These are phyloP conservation scores for Kluyveromyces starmeri DNA, from an alignment of 805 yeast genomes.

Conservation along the genomic window DNA sequence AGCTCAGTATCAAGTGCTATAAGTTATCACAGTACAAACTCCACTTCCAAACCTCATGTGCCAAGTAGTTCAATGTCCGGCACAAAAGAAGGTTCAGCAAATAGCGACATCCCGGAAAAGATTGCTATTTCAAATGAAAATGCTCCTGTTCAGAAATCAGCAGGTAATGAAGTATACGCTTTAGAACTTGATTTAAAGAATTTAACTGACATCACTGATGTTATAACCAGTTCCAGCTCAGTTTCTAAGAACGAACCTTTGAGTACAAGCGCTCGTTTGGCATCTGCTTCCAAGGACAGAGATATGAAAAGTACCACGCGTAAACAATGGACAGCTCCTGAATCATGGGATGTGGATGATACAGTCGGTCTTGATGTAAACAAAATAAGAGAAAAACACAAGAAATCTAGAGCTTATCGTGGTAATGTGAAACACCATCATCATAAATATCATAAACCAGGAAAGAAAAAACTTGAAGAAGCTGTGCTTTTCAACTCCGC, in stretches of 20 bases:
- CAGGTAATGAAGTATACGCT: background rate
- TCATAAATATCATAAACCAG: background rate
- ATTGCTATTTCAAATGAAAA: background rate
- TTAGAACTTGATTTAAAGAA: conserved; percentile 26
- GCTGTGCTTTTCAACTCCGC: background rate
- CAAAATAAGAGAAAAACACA: conserved; percentile 11
- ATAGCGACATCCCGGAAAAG: background rate
- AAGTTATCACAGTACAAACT: conserved; percentile 11
- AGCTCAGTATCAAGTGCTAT: conserved; percentile 1
- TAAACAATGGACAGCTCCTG: conserved; percentile 46
- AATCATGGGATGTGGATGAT: conserved; percentile 50
- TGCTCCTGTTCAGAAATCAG: background rate
- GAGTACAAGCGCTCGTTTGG: background rate
- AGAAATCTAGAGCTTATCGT: conserved; percentile 5
- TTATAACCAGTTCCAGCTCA: conserved; percentile 1
- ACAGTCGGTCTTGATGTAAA: conserved; percentile 9
- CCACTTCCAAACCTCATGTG: conserved; percentile 9
- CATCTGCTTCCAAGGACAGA: background rate
- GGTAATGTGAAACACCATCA: background rate
- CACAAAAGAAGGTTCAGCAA: background rate
- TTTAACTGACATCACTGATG: conserved; percentile 20
- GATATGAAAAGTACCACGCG: background rate
- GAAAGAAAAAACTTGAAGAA: background rate
- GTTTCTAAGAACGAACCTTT: conserved; percentile 1
- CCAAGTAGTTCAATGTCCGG: conserved; percentile 4